Evolutionary conservation across 1,284 basidiomycete species (phyloP), one percentile per base, ranked within the genome.

Genomic region (Inonotus obliquus): DNA sequence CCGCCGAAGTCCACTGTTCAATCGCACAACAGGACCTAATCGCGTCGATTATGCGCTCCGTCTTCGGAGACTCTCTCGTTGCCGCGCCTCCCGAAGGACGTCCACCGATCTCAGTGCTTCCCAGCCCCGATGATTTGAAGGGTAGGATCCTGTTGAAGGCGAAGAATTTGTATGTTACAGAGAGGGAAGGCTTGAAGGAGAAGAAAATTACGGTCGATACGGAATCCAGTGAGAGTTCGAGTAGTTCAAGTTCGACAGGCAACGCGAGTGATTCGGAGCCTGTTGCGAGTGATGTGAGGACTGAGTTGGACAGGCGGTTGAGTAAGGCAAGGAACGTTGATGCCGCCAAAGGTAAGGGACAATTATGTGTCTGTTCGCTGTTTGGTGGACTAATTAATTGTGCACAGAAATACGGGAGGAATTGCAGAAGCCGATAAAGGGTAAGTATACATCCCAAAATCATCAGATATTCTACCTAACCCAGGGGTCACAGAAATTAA

Each of bases 1-100:
- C 94, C 10, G 89, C 95, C 19, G 96, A 99, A 76, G 84, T 98
- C 0, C 96, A 98, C 69, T 97, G 94, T 72, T 80, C 84, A 0
- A 68, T 94, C 2, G 73, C 81, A 21, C 94, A 97, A 73, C 96
- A 99, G 73, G 91, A 91, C 54, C 80, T 82, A 70, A 81, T 98
- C 29, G 94, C 88, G 0, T 71, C 77, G 1, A 92, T 96, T 65
- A 87, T 99, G 81, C 79, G 73, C 14, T 83, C 88, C 37, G 85
- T 85, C 1, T 92, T 99, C 67, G 94, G 94, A 0, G 83, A 89
- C 35, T 77, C 81, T 27, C 79, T 99, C 11, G 78, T 96, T 25
- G 80, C 79, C 39, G 81, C 80, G 0, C 87, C 84, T 0, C 72
- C 87, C 0, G 78, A 81, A 44, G 76, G 79, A 37, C 73, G 79